Evolutionary conservation across 108 stramenopile species (phyloP), one percentile per base, ranked within the genome.

Genomic region (Cyclotella distinguenda): DNA sequence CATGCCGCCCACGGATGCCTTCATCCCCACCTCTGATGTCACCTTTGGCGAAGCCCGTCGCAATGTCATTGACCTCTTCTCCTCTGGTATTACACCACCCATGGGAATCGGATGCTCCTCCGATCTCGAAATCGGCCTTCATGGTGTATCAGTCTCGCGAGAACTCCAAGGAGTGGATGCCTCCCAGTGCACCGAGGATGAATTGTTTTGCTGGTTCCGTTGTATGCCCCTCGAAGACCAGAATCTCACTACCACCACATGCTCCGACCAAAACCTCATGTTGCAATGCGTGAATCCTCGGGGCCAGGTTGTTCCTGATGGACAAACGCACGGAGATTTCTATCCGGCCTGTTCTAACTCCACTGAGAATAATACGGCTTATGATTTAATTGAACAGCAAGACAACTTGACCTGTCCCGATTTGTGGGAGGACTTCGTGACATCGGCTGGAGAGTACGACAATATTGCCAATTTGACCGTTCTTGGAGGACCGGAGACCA

Each of bases 161-260:
- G 50, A 78, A 46, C 69, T 86, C 2, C 51, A 64, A 36, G 42
- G 12, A 27, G 53, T 30, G 2, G 48, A 48, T 40, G 66, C 51
- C 0, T 49, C 45, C 11, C 21, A 54, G 21, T 94, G 93, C 67
- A 78, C 84, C 23, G 76, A 78, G 33, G 73, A 79, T 43, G 48
- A 78, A 56, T 21, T 82, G 33, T 85, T 74, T 53, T 94, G 93
- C 70, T 94, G 93, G 93, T 84, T 83, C 40, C 68, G 77, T n/a
- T 94, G 93, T 77, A 79, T 84, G 82, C 30, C 64, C 38, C 58
- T 85, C 10, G 46, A 64, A 15, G 86, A 87, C 21, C 34, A 54
- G 27, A 56, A 60, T 4, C 77, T 85, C 53, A 77, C 60, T 0
- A 9, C 31, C 10, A 30, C 28, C 3, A 72, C 74, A 12, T 94